Evolutionary conservation across 192 early-diverging fungal species (phyloP), one percentile per base, ranked within the genome.

Genomic region (Coemansia sp.): DNA sequence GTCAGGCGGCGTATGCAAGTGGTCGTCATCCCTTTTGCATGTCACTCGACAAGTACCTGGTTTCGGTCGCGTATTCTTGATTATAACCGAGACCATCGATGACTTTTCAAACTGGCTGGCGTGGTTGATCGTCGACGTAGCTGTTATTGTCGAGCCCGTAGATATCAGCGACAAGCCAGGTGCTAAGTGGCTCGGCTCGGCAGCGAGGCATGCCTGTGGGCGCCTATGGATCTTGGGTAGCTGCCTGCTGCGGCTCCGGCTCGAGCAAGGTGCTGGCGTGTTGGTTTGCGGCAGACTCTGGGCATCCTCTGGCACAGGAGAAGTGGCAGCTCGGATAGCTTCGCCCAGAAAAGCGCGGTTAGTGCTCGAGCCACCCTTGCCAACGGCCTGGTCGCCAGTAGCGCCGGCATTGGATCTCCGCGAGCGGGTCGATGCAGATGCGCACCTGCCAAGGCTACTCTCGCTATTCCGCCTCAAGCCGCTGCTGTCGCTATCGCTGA

Each of bases 381-480:
- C 48, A 26, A 13, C 31, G 51, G 16, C 21, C 7, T 14, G 26
- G 26, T 28, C 51, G 14, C 21, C 10, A 13, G 9, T 51, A 4
- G 21, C 24, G 23, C 51, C 50, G 11, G 51, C 6, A 7, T 53
- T 28, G 26, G 51, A 53, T 28, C 11, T 53, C 24, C 26, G 51
- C 51, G 51, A 53, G 14, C 14, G 51, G 13, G 26, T 16, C 14
- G 51, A 53, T n/a, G 13, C 26, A 33, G 51, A 28, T 11, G 51
- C 11, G 0, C 24, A 31, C 28, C 28, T 53, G 51, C 56, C 51
- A 13, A 34, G 8, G 35, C 39, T 62, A 18, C 24, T 42, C 5
- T 21, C 61, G 51, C 67, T 65, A 21, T n/a, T 46, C 18, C 48
- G 34, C 11, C 46, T 53, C 18, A 33, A 40, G 61, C 62, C 60